These are phyloP conservation scores for Perilla frutescens DNA, from an alignment of 257 asterid genomes.

Conservation along the genomic window DNA sequence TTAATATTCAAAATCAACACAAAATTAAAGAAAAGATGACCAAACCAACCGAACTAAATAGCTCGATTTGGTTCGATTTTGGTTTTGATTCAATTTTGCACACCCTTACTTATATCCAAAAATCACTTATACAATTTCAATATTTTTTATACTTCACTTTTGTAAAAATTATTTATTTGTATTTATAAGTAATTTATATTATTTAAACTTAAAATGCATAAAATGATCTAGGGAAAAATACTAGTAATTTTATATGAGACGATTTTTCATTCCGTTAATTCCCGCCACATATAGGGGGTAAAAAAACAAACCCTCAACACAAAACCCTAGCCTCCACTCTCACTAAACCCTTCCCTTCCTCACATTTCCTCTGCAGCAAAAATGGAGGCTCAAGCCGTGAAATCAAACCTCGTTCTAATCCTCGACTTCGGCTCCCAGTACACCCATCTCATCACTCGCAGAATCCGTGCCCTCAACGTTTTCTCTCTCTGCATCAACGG, in stretches of 20 bases:
- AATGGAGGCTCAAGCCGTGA: conserved; percentile 66
- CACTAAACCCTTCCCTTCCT: conserved; percentile 20
- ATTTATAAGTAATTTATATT: too few relatives aligned
- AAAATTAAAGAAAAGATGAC: too few relatives aligned
- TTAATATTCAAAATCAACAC: too few relatives aligned
- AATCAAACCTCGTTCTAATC: conserved; percentile 64
- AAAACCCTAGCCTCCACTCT: conserved; percentile 66
- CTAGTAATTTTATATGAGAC: background rate
- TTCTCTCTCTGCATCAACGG: conserved; percentile 90
- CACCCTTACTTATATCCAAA: too few relatives aligned
- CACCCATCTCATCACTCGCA: conserved; percentile 93
- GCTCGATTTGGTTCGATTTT: too few relatives aligned
- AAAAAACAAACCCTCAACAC: background rate
- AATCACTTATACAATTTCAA: too few relatives aligned
- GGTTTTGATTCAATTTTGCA: too few relatives aligned
- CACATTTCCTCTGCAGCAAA: background rate
- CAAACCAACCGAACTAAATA: too few relatives aligned
- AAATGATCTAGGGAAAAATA: too few relatives aligned
- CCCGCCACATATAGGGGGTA: conserved; percentile 55
- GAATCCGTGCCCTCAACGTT: conserved; percentile 82
- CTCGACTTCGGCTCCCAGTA: conserved; percentile 92
- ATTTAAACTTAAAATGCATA: too few relatives aligned
- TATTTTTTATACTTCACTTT: too few relatives aligned
- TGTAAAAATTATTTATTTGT: too few relatives aligned
- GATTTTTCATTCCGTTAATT: conserved; percentile 1